These are phyloP conservation scores for Aspergillus mulundensis DNA, from an alignment of 495 filamentous ascomycete genomes.

Conservation along the genomic window DNA sequence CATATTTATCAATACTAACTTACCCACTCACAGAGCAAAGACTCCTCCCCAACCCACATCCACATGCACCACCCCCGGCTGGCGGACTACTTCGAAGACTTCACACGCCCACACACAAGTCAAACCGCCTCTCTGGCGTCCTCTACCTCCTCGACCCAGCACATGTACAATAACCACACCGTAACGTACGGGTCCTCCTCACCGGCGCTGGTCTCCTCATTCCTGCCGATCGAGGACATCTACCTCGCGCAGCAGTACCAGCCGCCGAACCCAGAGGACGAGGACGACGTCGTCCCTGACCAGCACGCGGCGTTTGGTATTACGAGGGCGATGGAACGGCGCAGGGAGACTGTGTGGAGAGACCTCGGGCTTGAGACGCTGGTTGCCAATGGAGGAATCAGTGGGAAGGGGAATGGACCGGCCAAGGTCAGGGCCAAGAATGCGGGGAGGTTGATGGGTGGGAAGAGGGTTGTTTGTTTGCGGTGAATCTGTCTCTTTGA, in stretches of 20 bases:
- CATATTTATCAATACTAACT: neutral
- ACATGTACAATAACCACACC: slow-evolving; percentile 16
- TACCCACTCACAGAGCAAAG: slow-evolving; percentile 64
- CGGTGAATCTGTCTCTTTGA: slow-evolving; percentile 26
- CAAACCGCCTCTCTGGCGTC: slow-evolving; percentile 18
- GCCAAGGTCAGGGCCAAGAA: slow-evolving; percentile 17
- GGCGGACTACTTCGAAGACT: slow-evolving; percentile 92
- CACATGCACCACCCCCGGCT: slow-evolving; percentile 77
- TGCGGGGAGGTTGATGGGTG: slow-evolving; percentile 16
- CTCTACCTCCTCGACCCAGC: slow-evolving; percentile 17
- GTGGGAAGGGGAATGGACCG: slow-evolving; percentile 21
- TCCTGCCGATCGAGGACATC: slow-evolving; percentile 62
- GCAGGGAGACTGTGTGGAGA: slow-evolving; percentile 73
- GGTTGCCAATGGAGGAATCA: slow-evolving; percentile 44
- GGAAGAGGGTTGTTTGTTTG: slow-evolving; percentile 37
- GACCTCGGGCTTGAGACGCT: slow-evolving; percentile 76
- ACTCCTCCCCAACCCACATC: slow-evolving; percentile 79
- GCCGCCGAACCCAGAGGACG: slow-evolving; percentile 93
- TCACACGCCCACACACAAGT: slow-evolving; percentile 45
- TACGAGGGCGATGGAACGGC: slow-evolving; percentile 64
- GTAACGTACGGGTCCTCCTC: slow-evolving; percentile 36
- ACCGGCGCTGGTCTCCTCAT: slow-evolving; percentile 37
- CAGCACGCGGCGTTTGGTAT: slow-evolving; percentile 98
- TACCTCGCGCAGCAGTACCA: slow-evolving; percentile 86
- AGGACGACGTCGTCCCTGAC: slow-evolving; percentile 95